Conservation (phyloP, 2,329 filamentous ascomycete genomes). For the Colletotrichum magnum region DNA sequence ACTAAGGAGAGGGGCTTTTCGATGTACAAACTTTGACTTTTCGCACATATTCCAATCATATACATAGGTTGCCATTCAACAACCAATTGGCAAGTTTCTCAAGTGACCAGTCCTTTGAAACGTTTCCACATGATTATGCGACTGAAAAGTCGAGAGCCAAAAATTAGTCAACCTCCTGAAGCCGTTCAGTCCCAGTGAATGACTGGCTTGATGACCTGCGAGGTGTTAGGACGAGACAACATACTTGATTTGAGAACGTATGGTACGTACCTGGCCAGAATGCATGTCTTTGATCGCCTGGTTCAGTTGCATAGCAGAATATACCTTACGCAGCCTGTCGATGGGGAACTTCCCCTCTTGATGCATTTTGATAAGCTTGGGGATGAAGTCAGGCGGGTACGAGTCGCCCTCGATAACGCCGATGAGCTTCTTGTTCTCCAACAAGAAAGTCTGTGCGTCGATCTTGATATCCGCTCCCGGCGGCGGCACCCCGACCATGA, state of each 20-base stretch:
- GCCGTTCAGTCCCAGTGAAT: slow-evolving; percentile 8
- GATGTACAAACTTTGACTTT: too few species aligned
- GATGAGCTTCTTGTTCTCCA: slow-evolving; percentile 24
- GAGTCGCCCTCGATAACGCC: slow-evolving; percentile 32
- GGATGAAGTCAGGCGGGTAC: slow-evolving; percentile 25
- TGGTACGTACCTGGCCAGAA: slow-evolving; percentile 11
- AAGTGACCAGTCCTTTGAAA: too few species aligned
- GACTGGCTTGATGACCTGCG: slow-evolving; percentile 30
- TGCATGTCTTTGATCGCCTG: slow-evolving; percentile 35
- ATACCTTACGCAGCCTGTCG: slow-evolving; percentile 12
- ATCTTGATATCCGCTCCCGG: slow-evolving; percentile 26
- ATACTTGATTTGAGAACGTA: too few species aligned
- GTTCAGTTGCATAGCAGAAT: slow-evolving; percentile 20
- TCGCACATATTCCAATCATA: too few species aligned
- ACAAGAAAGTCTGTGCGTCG: slow-evolving; percentile 29
- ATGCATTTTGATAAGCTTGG: slow-evolving; percentile 25
- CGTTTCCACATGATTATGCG: too few species aligned
- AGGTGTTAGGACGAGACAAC: not conserved
- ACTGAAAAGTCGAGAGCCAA: not conserved
- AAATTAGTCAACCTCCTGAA: not conserved
- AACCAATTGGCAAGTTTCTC: too few species aligned
- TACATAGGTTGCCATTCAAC: too few species aligned
- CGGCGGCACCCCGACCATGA: slow-evolving; percentile 31
- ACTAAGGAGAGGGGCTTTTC: too few species aligned
- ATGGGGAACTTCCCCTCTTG: slow-evolving; percentile 32